Evolutionary conservation across 805 yeast genomes (phyloP).

Genomic region (Pichia exigua): DNA sequence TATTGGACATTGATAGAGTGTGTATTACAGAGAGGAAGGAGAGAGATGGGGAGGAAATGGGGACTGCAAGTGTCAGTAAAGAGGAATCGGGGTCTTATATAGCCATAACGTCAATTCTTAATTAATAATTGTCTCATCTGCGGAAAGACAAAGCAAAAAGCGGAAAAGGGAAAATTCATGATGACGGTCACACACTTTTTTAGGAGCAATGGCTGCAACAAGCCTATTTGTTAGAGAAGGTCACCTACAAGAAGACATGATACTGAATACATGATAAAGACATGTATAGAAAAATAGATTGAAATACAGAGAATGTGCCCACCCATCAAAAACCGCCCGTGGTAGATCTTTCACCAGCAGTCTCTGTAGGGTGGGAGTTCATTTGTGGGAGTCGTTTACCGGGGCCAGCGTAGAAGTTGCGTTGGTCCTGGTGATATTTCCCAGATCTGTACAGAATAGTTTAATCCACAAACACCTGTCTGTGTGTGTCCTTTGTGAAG

Average conservation of each 20-base stretch:
- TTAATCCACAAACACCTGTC: background rate
- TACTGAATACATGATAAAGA: too few relatives aligned
- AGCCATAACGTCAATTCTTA: too few relatives aligned
- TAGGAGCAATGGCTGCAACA: too few relatives aligned
- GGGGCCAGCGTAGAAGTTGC: constrained; percentile 31
- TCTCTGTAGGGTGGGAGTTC: constrained; percentile 11
- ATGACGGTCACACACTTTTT: too few relatives aligned
- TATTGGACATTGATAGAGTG: background rate
- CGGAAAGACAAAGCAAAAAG: too few relatives aligned
- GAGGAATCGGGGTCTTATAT: background rate
- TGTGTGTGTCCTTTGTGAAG: background rate
- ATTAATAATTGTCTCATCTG: too few relatives aligned
- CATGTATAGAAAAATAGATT: too few relatives aligned
- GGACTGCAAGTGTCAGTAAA: too few relatives aligned
- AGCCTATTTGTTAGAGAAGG: too few relatives aligned
- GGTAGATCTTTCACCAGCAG: background rate
- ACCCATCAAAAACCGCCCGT: constrained; percentile 5
- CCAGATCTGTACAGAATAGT: background rate
- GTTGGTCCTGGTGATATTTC: constrained; percentile 32
- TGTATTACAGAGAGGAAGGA: background rate
- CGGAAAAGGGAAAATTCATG: too few relatives aligned
- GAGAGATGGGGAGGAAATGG: background rate
- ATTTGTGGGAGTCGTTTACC: constrained; percentile 55
- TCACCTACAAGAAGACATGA: too few relatives aligned
- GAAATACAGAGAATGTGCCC: constrained; percentile 1